phyloP scores from a whole-genome alignment of 2,329 filamentous ascomycete species.

The Aspergillus udagawae region DNA sequence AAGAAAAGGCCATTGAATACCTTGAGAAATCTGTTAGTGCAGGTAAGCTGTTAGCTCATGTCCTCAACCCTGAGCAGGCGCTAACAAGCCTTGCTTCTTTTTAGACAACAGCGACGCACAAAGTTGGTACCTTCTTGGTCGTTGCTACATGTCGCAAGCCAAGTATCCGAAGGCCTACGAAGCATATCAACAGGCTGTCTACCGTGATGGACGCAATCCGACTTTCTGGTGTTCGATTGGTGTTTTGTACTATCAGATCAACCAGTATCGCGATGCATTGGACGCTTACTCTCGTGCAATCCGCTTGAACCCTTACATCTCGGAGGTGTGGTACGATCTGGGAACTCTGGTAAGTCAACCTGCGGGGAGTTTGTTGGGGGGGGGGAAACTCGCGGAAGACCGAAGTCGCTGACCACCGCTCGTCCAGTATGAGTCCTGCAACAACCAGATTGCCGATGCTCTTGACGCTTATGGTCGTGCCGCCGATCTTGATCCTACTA shows the following conservation, averaged over 20 bases:
- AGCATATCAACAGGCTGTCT: slow-evolving; percentile 97
- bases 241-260: slow-evolving; percentile 98
- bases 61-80: slow-evolving; percentile 1
- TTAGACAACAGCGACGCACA: slow-evolving; percentile 90
- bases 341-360: slow-evolving; percentile 74
- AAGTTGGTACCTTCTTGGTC: slow-evolving; percentile 96
- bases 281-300: slow-evolving; percentile 98
- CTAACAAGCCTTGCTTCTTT: slow-evolving; percentile 3
- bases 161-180: slow-evolving; percentile 99
- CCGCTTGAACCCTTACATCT: slow-evolving; percentile 94
- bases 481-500: slow-evolving; percentile 86
- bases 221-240: slow-evolving; percentile 99
- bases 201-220: slow-evolving; percentile 93
- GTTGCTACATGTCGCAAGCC: slow-evolving; percentile 99
- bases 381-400: neutral
- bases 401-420: slow-evolving; percentile 1
- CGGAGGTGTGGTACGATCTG: slow-evolving; percentile 98
- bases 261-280: slow-evolving; percentile 95
- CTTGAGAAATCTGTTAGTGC: slow-evolving; percentile 93
- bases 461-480: slow-evolving; percentile 93
- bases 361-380: neutral
- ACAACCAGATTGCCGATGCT: slow-evolving; percentile 96
- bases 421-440: slow-evolving; percentile 87
- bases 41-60: slow-evolving; percentile 54
- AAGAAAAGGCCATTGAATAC: slow-evolving; percentile 95